These are phyloP conservation scores for Solanum hybrid DNA, from an alignment of 305 asterid genomes.

Conservation along the genomic window DNA sequence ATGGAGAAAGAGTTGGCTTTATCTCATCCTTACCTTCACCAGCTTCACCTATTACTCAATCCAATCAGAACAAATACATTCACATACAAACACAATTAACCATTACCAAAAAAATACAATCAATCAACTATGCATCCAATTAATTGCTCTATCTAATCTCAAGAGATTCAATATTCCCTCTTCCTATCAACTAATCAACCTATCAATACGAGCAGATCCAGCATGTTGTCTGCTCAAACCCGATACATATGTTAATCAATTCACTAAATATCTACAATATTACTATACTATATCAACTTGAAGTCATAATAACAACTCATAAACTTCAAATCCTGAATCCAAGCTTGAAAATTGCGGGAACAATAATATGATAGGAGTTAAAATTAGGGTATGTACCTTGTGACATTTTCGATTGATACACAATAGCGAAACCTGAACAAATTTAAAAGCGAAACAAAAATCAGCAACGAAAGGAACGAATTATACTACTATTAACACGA, in stretches of 20 bases:
- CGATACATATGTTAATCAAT: neutral
- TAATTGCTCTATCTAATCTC: neutral
- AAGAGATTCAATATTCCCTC: neutral
- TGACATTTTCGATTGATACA: neutral
- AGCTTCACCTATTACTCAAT: neutral
- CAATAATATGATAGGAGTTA: neutral
- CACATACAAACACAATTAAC: neutral
- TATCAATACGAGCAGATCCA: neutral
- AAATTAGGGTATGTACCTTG: neutral
- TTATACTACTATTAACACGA: neutral
- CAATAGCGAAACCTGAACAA: neutral
- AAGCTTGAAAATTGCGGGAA: neutral
- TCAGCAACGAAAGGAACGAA: neutral
- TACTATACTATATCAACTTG: neutral
- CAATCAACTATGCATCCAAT: neutral
- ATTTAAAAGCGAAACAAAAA: neutral
- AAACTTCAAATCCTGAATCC: neutral
- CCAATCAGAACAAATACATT: neutral
- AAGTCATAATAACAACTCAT: neutral
- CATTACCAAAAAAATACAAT: neutral
- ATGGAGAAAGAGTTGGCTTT: constrained; percentile 28
- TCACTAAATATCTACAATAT: neutral
- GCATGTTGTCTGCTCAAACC: neutral
- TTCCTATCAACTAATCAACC: neutral
- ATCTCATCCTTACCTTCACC: neutral